phyloP scores from a whole-genome alignment of 371 early-diverging fungal genomes.

The Zychaea mexicana region DNA sequence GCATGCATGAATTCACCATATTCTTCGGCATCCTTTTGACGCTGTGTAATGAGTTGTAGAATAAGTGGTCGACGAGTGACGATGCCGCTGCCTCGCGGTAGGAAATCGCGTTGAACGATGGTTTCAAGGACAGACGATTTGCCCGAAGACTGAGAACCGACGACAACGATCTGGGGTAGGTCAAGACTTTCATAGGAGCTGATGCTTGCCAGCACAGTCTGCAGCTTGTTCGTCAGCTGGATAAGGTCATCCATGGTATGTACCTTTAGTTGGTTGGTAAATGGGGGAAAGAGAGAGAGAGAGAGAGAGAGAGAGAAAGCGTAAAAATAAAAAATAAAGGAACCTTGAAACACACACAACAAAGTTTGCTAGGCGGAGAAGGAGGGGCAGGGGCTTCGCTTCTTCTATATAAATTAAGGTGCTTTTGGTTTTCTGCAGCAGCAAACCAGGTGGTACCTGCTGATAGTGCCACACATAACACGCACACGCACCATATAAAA shows the following conservation, averaged over 20 bases:
- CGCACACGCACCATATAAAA: background rate
- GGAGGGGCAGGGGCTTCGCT: too few relatives aligned
- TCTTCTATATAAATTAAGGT: too few relatives aligned
- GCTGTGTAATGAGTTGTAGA: conserved; percentile 82
- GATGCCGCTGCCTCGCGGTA: conserved; percentile 92
- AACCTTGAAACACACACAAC: background rate
- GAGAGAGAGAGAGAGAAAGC: background rate
- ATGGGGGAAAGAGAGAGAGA: background rate
- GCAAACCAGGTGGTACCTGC: background rate
- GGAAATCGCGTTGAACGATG: conserved; percentile 88
- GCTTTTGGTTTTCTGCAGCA: background rate
- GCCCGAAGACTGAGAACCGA: conserved; percentile 89
- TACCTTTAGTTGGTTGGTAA: background rate
- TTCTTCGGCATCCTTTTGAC: conserved; percentile 34
- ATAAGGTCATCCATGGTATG: conserved; percentile 64
- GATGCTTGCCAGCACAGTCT: conserved; percentile 88
- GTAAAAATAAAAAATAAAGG: background rate
- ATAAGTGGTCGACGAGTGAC: conserved; percentile 93
- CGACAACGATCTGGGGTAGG: conserved; percentile 91
- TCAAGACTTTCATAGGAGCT: conserved; percentile 82
- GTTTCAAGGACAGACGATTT: conserved; percentile 94
- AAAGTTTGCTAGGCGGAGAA: background rate
- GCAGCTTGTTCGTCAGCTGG: conserved; percentile 90
- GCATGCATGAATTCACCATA: conserved; percentile 84
- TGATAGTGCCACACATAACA: background rate